phyloP scores from a whole-genome alignment of 176 grass and related monocot genomes.

The Raddia distichophylla region DNA sequence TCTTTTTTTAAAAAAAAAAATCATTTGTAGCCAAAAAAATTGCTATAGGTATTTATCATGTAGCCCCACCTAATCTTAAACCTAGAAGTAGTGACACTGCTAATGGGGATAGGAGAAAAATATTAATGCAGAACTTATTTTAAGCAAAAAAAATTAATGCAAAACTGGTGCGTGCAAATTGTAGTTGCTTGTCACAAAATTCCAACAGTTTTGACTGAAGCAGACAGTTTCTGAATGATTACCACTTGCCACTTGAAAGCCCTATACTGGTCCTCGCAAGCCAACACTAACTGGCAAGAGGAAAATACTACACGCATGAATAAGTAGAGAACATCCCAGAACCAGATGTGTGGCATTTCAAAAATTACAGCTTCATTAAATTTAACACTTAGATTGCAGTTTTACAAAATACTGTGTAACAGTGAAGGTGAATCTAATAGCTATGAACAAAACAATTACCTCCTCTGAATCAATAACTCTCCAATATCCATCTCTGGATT shows the following conservation, averaged over 20 bases:
- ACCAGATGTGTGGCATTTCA: conserved; percentile 18
- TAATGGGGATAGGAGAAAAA: conserved; percentile 2
- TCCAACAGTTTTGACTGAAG: conserved; percentile 14
- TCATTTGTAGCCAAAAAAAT: neutral
- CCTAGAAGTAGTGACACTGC: neutral
- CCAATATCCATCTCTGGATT: conserved; percentile 87
- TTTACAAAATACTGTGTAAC: neutral
- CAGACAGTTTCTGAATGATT: neutral
- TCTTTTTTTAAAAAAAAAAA: neutral
- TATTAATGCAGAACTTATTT: neutral
- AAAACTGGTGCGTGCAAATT: neutral
- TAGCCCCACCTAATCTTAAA: conserved; percentile 4
- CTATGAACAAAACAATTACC: conserved; percentile 45
- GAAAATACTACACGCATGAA: neutral
- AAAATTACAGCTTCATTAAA: conserved; percentile 25
- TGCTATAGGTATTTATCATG: neutral
- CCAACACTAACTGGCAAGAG: neutral
- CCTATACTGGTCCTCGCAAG: neutral
- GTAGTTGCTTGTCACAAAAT: neutral
- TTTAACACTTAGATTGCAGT: conserved; percentile 17
- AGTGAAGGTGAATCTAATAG: conserved; percentile 23
- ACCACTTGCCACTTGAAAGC: neutral
- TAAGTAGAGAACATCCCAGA: neutral
- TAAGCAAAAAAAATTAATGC: neutral
- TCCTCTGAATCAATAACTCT: conserved; percentile 89